Evolutionary conservation across 805 yeast genomes (phyloP).

Genomic region (Kodamaea nitidulidarum): DNA sequence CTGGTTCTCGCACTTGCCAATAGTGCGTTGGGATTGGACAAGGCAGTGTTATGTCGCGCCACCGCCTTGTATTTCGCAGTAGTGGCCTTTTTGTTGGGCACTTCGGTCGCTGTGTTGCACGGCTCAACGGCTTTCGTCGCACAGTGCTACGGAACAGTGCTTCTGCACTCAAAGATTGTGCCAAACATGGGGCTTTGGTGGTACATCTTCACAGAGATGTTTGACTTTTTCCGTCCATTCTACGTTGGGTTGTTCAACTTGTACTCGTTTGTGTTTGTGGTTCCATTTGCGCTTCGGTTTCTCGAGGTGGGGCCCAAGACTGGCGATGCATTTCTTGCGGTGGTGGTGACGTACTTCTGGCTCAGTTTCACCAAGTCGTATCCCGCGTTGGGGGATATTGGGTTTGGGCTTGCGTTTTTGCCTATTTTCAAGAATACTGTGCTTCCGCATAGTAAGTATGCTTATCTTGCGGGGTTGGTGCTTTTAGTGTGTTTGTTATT

Average conservation of each 20-base stretch:
- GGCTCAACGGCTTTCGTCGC: slow-evolving; percentile 25
- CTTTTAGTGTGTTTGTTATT: slow-evolving; percentile 53
- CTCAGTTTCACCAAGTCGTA: slow-evolving; percentile 71
- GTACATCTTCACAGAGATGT: slow-evolving; percentile 96
- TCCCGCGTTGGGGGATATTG: slow-evolving; percentile 79
- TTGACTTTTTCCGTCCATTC: slow-evolving; percentile 80
- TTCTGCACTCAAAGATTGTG: slow-evolving; percentile 63
- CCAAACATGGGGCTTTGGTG: slow-evolving; percentile 98
- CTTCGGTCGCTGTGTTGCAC: slow-evolving; percentile 24
- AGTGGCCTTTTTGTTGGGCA: slow-evolving; percentile 18
- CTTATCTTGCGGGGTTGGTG: slow-evolving; percentile 46
- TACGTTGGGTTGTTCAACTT: slow-evolving; percentile 81
- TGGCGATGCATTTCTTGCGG: slow-evolving; percentile 59
- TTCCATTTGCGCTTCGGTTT: slow-evolving; percentile 75
- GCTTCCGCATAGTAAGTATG: slow-evolving; percentile 43
- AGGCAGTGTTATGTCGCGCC: slow-evolving; percentile 15
- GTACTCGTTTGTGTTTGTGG: slow-evolving; percentile 57
- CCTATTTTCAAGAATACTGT: slow-evolving; percentile 45
- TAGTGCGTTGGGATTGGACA: slow-evolving; percentile 12
- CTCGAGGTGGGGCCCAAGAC: slow-evolving; percentile 17
- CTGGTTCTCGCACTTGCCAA: slow-evolving; percentile 48
- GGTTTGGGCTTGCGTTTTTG: slow-evolving; percentile 34
- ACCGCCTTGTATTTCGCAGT: slow-evolving; percentile 15
- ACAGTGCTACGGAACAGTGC: slow-evolving; percentile 49
- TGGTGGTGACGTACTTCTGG: slow-evolving; percentile 39